Base-by-base conservation (phyloP, 2,329 filamentous ascomycete genomes). In the Cryphonectria carpinicola region DNA sequence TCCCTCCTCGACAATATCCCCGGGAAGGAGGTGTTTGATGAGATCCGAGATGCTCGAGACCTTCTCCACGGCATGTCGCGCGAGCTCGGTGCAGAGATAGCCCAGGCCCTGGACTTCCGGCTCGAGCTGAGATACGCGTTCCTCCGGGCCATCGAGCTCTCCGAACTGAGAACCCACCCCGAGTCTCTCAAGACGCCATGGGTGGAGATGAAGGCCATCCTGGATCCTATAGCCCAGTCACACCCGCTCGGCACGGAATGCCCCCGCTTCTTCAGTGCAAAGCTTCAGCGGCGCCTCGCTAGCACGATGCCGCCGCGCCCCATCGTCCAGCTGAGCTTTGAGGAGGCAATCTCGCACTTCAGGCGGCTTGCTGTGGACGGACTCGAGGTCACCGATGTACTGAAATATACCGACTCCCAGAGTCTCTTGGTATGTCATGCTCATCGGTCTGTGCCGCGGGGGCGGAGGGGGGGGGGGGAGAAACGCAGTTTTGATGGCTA, bases 221-320 rank as follows among this genome's bases (percentile, higher is more conserved):
- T 95, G 66, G 81, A 85, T 4, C 77, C 80, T 0, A 84, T 97
- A 67, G 84, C 87, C 70, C 83, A 85, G 39, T 90, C 91, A 0
- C 87, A 91, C 68, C 75, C 81, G 0, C 80, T 95, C 3, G 92
- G 89, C 0, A 89, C 85, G 66, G 80, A 88, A 0, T 89, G 97
- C 0, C 87, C 90, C 0, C 90, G 90, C n/a, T 90, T 95, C 0
- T 98, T 98, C 79, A 98, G 94, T 76, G 89, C 89, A 35, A 97
- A 97, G 78, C 87, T 98, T 52, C 96, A 99, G 78, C 88, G 95
- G n/a, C 92, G 92, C 73, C 85, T 99, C 43, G 95, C 96, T 0
- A 98, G 94, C 75, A 98, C 94, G 0, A 95, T 98, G 76, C 96
- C 96, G 4, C 96, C 96, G 10, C 88, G 95, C 11, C 95, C 95